Evolutionary conservation across 2,329 filamentous ascomycete genomes (phyloP).

Genomic region (Ophiostoma sp.): DNA sequence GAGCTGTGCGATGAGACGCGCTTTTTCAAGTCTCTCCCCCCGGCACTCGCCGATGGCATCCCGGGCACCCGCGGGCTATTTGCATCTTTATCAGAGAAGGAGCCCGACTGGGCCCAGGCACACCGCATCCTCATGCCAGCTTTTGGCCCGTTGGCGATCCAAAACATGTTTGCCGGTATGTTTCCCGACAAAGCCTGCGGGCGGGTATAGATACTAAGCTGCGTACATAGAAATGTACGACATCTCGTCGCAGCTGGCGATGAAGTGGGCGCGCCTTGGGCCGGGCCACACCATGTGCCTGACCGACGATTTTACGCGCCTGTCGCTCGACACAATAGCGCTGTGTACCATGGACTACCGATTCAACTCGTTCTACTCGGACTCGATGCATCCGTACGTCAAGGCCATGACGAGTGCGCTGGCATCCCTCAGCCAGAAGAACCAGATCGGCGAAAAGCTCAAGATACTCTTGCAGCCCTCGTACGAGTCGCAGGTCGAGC

Average conservation of each 20-base stretch:
- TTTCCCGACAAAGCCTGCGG: too few relatives aligned
- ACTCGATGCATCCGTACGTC: conserved; percentile 65
- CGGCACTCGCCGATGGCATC: conserved; percentile 14
- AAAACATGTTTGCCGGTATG: conserved; percentile 61
- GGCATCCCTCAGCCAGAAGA: conserved; percentile 47
- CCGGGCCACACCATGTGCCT: conserved; percentile 50
- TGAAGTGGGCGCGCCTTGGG: conserved; percentile 66
- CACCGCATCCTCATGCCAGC: conserved; percentile 61
- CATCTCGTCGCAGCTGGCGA: conserved; percentile 57
- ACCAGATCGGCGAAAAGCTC: conserved; percentile 41
- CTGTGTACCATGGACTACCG: conserved; percentile 54
- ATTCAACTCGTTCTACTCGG: conserved; percentile 58
- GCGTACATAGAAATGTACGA: conserved; percentile 43
- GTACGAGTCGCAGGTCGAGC: conserved; percentile 18
- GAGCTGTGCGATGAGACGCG: conserved; percentile 28
- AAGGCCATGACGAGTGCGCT: conserved; percentile 55
- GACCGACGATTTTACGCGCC: conserved; percentile 59
- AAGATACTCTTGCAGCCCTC: conserved; percentile 21
- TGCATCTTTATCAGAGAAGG: conserved; percentile 32
- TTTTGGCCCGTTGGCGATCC: conserved; percentile 63
- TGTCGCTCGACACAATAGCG: conserved; percentile 58
- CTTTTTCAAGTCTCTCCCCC: conserved; percentile 19
- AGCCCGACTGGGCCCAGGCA: conserved; percentile 61
- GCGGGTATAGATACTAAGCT: too few relatives aligned
- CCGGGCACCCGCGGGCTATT: conserved; percentile 23